These are phyloP conservation scores for Pulveroboletus ravenelii DNA, from an alignment of 768 basidiomycete species.

Conservation along the genomic window DNA sequence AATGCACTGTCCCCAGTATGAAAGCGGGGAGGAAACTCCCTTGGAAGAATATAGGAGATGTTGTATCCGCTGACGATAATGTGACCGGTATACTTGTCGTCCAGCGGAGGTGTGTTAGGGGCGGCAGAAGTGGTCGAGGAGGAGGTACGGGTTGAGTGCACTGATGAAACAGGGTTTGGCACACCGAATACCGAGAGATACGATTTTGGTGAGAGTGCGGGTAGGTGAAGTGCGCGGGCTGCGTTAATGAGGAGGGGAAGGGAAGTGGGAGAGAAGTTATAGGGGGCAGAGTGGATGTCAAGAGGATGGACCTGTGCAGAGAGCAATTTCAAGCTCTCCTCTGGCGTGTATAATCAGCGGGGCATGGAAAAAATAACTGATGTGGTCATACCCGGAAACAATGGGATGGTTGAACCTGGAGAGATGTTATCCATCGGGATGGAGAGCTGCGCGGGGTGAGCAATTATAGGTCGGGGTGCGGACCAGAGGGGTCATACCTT, in stretches of 20 bases:
- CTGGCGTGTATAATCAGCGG: slow-evolving; percentile 32
- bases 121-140: slow-evolving; percentile 31
- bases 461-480: background rate
- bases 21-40: slow-evolving; percentile 45
- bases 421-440: slow-evolving; percentile 61
- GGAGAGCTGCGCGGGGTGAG: slow-evolving; percentile 44
- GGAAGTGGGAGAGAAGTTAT: slow-evolving; percentile 62
- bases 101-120: slow-evolving; percentile 42
- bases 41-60: slow-evolving; percentile 73
- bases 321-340: slow-evolving; percentile 76
- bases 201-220: slow-evolving; percentile 52
- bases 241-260: slow-evolving; percentile 66
- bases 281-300: slow-evolving; percentile 65
- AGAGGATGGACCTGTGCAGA: slow-evolving; percentile 73
- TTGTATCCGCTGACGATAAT: slow-evolving; percentile 75
- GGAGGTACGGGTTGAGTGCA: slow-evolving; percentile 33
- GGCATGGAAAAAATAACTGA: background rate
- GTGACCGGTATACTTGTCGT: slow-evolving; percentile 65
- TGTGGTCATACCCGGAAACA: slow-evolving; percentile 59
- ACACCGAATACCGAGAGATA: slow-evolving; percentile 56
- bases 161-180: slow-evolving; percentile 32
- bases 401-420: slow-evolving; percentile 64
- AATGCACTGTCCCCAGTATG: slow-evolving; percentile 17
- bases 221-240: slow-evolving; percentile 63
- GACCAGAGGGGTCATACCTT: slow-evolving; percentile 44